Evolutionary conservation across 129 eudicot genomes (phyloP).

Genomic region (Silybum marianum): DNA sequence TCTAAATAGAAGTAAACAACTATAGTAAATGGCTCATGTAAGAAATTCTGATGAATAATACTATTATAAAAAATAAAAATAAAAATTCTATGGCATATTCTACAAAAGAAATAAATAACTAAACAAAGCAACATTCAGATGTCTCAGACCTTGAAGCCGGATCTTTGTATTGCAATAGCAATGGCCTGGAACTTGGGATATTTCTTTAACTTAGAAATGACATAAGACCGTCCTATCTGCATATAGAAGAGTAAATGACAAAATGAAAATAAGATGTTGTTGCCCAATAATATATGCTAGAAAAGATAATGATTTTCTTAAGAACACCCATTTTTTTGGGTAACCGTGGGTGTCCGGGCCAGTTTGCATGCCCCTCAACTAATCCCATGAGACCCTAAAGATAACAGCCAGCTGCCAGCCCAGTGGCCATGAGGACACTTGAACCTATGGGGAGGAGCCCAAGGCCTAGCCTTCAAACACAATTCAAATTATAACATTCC

Average conservation of each 20-base stretch:
- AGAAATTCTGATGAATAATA: background rate
- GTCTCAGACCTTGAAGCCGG: slow-evolving; percentile 84
- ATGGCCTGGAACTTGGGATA: slow-evolving; percentile 94
- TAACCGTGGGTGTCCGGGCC: too few relatives aligned
- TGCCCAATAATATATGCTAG: background rate
- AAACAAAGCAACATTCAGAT: slow-evolving; percentile 14
- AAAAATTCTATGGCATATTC: background rate
- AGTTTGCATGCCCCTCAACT: too few relatives aligned
- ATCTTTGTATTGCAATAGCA: slow-evolving; percentile 86
- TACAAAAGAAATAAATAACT: background rate
- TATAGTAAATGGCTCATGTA: background rate
- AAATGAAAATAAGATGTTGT: background rate
- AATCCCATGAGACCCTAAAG: too few relatives aligned
- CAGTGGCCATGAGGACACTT: too few relatives aligned
- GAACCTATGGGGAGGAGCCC: too few relatives aligned
- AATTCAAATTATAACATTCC: slow-evolving; percentile 17
- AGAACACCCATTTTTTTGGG: background rate
- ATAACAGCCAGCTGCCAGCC: too few relatives aligned
- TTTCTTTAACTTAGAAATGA: slow-evolving; percentile 69
- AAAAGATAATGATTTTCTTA: slow-evolving; percentile 5
- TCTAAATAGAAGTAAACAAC: background rate
- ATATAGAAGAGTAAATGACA: slow-evolving; percentile 15
- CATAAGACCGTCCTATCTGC: slow-evolving; percentile 93
- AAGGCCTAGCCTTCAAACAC: too few relatives aligned
- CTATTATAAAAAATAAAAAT: background rate